phyloP scores from a whole-genome alignment of 2,329 filamentous ascomycete species.

The Aspergillus persii region DNA sequence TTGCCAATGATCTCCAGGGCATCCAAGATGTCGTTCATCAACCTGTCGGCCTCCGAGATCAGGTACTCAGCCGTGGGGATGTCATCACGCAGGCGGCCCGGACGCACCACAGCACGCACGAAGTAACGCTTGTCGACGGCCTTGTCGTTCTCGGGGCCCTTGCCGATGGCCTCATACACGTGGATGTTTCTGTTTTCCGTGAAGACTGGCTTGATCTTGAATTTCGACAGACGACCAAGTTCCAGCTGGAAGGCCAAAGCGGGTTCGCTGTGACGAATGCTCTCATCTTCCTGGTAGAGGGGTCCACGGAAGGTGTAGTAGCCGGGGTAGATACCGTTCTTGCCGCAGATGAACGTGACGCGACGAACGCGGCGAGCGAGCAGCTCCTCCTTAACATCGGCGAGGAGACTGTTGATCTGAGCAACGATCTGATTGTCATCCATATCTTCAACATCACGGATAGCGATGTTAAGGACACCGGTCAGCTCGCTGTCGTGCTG shows the following conservation, averaged over 20 bases:
- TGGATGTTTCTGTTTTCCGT: conserved; percentile 99
- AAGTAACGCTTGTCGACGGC: conserved; percentile 82
- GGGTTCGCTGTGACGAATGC: conserved; percentile 95
- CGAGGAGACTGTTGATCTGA: conserved; percentile 72
- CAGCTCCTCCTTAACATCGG: conserved; percentile 80
- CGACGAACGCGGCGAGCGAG: conserved; percentile 78
- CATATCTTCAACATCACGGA: conserved; percentile 80
- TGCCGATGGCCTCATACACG: conserved; percentile 95
- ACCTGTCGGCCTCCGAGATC: conserved; percentile 91
- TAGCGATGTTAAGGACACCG: conserved; percentile 86
- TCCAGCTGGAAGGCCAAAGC: conserved; percentile 98
- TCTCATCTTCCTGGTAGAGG: conserved; percentile 82
- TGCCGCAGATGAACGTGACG: conserved; percentile 94
- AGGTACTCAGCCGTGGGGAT: conserved; percentile 98
- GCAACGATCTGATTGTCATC: conserved; percentile 77
- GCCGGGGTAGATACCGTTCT: conserved; percentile 88
- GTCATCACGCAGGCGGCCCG: conserved; percentile 90
- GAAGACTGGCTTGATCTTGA: conserved; percentile 97
- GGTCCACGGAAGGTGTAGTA: conserved; percentile 99
- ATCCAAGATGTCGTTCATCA: conserved; percentile 97
- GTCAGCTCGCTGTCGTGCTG: conserved; percentile 72
- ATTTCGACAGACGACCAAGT: conserved; percentile 88
- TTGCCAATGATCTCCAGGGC: conserved; percentile 98
- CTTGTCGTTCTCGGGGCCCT: conserved; percentile 83
- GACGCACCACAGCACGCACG: conserved; percentile 89